Base-by-base conservation (phyloP, 176 grass and related monocot genomes). In the Guadua angustifolia region DNA sequence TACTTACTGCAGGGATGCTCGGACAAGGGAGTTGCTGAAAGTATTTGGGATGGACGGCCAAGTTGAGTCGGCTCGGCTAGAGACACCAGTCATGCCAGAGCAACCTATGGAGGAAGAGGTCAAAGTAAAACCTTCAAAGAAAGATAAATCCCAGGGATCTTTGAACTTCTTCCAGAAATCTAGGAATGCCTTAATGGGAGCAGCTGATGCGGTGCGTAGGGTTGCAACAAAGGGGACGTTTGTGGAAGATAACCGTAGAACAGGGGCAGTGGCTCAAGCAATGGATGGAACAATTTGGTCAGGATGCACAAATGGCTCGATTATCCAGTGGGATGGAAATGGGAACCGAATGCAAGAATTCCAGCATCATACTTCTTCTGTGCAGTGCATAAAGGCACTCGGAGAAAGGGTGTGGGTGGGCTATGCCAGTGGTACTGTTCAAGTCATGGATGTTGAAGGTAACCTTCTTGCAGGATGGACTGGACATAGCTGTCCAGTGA, bases 151-250 rank as follows among this genome's bases (percentile, higher is more conserved):
- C 18, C 88, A 95, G 55, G 94, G 89, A 24, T 89, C 92, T 67
- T 84, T 94, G 56, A 98, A 92, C 75, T 95, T 98, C 87, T 93
- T 98, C 71, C 92, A 98, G 53, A 94, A 94, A 74, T 98, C 95
- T 85, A 84, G 92, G 63, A 98, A 98, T 86, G 95, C 89, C 75
- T 76, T 98, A 14, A 95, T 98, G 44, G 95, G 92, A 60, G 95
- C 95, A 75, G 95, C 95, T 39, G 95, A 90, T 85, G 95, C 82
- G 8, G 95, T 98, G 65, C 86, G 92, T 47, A 89, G 91, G 86
- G 96, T 86, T 83, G 96, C 95, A 69, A 94, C 90, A 57, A 98
- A 95, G 86, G 87, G 95, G 38, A 87, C 89, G 21, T 99, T 99
- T 78, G 89, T 88, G 17, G 93, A 99, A 89, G 93, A 99, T 80